A percentile compares a stretch with the other conserved stretches of the same genome.
These are phyloP conservation scores for Lasiodiplodia hormozganensis DNA, from an alignment of 2,329 filamentous ascomycete genomes.

Conservation along the genomic window DNA sequence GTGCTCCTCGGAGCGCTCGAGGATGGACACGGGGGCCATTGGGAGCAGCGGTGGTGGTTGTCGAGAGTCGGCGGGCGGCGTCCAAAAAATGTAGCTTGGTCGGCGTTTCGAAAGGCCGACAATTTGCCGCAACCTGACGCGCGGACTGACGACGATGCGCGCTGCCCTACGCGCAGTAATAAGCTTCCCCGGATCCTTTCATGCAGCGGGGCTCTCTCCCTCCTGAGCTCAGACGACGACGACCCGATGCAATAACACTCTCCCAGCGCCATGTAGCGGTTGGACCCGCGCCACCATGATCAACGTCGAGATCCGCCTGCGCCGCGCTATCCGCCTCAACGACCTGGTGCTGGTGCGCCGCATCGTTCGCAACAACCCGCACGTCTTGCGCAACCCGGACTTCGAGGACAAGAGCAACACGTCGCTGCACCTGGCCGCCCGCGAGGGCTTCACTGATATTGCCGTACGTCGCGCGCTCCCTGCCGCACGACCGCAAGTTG, in stretches of 20 bases:
- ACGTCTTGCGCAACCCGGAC: conserved; percentile 80
- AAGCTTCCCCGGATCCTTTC: conserved; percentile 13
- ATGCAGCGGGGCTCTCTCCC: background rate
- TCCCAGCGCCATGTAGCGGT: conserved; percentile 19
- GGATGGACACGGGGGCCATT: conserved; percentile 25
- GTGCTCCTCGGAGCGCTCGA: conserved; percentile 20
- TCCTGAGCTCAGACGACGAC: conserved; percentile 12
- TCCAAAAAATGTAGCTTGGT: conserved; percentile 27
- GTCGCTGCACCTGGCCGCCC: conserved; percentile 80
- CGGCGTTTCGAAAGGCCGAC: conserved; percentile 24
- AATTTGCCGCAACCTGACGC: background rate
- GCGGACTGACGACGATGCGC: conserved; percentile 15
- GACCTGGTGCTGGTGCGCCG: conserved; percentile 76
- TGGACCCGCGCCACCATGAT: conserved; percentile 62
- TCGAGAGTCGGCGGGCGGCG: background rate
- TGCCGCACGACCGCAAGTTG: background rate
- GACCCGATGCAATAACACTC: background rate
- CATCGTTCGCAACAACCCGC: conserved; percentile 75
- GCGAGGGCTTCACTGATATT: conserved; percentile 73
- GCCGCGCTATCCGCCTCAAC: conserved; percentile 80
- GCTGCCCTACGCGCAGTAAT: background rate
- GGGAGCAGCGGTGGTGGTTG: background rate
- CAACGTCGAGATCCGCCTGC: conserved; percentile 76
- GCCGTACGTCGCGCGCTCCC: conserved; percentile 51
- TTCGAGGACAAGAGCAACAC: conserved; percentile 79